Evolutionary conservation across 768 basidiomycete species (phyloP), one percentile per base, ranked within the genome.

Genomic region (Pleurotus eryngii): DNA sequence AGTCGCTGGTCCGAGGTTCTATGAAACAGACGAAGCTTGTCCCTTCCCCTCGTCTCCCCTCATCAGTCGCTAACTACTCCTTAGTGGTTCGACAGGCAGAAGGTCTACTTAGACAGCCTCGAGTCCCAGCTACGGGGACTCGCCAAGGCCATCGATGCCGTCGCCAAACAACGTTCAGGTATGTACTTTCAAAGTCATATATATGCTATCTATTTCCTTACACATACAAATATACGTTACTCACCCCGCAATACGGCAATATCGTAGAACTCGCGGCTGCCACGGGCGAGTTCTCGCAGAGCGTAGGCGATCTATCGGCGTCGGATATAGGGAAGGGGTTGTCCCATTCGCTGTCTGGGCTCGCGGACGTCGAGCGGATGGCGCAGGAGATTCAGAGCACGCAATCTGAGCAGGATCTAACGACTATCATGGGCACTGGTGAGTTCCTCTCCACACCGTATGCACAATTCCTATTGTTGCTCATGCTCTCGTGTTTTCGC

Each of bases 61-160:
- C 1, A 26, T 39, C n/a, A 46, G 51, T 48, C 56, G 17, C 55
- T 59, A 42, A 60, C 40, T 5, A 46, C 39, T 48, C 56, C 39
- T 17, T 45, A 95, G 85, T 98, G 94, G 94, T 98, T 97, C 64
- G 94, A 97, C 64, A 82, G 83, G 60, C 88, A 94, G 68, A 92
- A 89, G 58, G 71, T 76, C 0, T 93, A 92, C 66, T 80, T 99
- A 9, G 95, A 98, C 63, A 86, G 86, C 43, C 81, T 98, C 18
- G 97, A 99, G 69, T 83, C 87, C 0, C 95, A 98, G 65, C 78
- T 98, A 15, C 88, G 90, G 20, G 84, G 86, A 2, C 78, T 98
- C 1, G 89, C 92, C 49, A 95, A 90, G 72, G 84, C 93, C 0
- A 89, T 98, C 49, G 91, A 96, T 58, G 56, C 78, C 0, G 91